Evolutionary conservation across 2,329 filamentous ascomycete genomes (phyloP).

Genomic region (Verticillium nonalfalfae): DNA sequence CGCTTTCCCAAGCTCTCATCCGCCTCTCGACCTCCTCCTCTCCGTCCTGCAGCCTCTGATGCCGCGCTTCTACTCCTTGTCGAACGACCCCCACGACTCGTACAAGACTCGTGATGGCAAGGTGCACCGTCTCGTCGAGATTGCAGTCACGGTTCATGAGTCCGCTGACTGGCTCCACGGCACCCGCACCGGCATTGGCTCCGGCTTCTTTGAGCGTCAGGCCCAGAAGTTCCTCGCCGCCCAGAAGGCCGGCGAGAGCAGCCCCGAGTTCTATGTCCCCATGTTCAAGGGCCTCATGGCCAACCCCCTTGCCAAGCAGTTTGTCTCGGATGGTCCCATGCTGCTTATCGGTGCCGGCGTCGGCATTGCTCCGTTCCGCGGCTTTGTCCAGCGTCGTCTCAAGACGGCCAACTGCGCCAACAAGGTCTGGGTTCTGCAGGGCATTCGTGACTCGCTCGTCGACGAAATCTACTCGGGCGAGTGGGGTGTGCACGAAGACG

Average conservation of each 20-base stretch:
- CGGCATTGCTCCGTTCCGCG: constrained; percentile 93
- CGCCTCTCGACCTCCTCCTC: constrained; percentile 76
- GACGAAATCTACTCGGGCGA: constrained; percentile 97
- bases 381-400: constrained; percentile 89
- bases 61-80: constrained; percentile 97
- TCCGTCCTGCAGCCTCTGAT: constrained; percentile 81
- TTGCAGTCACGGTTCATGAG: constrained; percentile 95
- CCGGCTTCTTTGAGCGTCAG: constrained; percentile 86
- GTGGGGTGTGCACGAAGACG: constrained; percentile 87
- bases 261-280: constrained; percentile 67
- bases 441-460: constrained; percentile 85
- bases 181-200: constrained; percentile 76
- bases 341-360: constrained; percentile 94
- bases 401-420: constrained; percentile 95
- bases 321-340: constrained; percentile 93
- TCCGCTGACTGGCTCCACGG: constrained; percentile 70
- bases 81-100: constrained; percentile 83
- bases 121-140: constrained; percentile 77
- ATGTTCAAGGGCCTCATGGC: constrained; percentile 99
- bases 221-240: constrained; percentile 67
- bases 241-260: constrained; percentile 51
- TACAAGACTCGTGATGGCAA: constrained; percentile 62
- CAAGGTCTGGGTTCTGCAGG: constrained; percentile 96
- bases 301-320: constrained; percentile 88
- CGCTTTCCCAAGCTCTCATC: constrained; percentile 88